Base-by-base conservation (phyloP, 129 eudicot genomes). In the Mikania micrantha region DNA sequence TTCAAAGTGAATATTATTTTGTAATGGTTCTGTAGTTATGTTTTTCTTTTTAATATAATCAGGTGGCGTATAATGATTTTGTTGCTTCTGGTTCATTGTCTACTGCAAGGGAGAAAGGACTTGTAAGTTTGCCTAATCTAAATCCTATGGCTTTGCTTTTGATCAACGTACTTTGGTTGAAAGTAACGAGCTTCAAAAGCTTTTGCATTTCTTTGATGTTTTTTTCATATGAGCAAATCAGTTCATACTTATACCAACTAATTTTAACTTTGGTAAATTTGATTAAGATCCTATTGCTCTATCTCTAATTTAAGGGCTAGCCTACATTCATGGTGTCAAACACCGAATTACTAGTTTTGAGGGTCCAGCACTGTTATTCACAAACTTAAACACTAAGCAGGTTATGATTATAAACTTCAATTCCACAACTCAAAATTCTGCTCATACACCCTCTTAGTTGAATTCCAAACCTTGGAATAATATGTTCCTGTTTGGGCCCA, bases 91-190 rank as follows among this genome's bases (percentile, higher is more conserved):
- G 98, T 78, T 86, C 98, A 61, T 72, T 84, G 74, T 77, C 98
- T 28, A 88, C 90, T 69, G 98, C 96, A 32, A 84, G 98, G 77
- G 98, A 92, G 80, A 92, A 84, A 87, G 96, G 98, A 61, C 88
- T 86, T 62, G 98, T 92, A 83, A 84, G 96, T 84, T 69, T 65
- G 42, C 25, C 57, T 39, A 19, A 56, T 41, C 36, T 64, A 31
- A 31, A 41, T 57, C 31, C 7, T 3, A 8, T 19, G 25, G 45
- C 59, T 67, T 21, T 71, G 11, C 54, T 38, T 42, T 15, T 58
- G 40, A 24, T 36, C 64, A 11, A 50, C 16, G 4, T 24, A 11
- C 5, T 21, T 58, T 20, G 35, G 53, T 38, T 3, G 16, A 4
- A 25, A 12, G 66, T 4, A 27, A 28, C 12, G 17, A 35, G 34